Percentiles rank a stretch among this genome's conserved stretches.
Evolutionary conservation across 2,329 filamentous ascomycete species (phyloP).

Genomic region (Hymenoscyphus occultus): DNA sequence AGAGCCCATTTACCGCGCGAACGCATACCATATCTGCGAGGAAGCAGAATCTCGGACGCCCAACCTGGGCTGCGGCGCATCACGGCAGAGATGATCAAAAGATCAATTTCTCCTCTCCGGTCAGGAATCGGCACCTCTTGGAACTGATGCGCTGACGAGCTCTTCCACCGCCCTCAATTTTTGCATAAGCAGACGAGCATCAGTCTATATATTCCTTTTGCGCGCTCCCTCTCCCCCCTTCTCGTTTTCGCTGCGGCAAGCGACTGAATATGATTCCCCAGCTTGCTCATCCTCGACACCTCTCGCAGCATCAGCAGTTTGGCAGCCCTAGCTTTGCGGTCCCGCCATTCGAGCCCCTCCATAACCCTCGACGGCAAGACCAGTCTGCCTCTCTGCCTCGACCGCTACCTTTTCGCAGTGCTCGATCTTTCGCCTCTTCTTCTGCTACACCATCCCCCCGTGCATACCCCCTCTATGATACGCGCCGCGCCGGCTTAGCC

Average conservation of each 20-base stretch:
- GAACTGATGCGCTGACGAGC: constrained; percentile 26
- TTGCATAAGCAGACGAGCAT: constrained; percentile 19
- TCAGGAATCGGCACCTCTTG: constrained; percentile 37
- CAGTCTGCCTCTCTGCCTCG: constrained; percentile 24
- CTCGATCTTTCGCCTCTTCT: constrained; percentile 27
- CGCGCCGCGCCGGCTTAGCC: constrained; percentile 19
- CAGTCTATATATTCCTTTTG: constrained; percentile 20
- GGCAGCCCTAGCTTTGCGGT: constrained; percentile 28
- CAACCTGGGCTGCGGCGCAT: constrained; percentile 25
- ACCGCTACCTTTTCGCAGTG: constrained; percentile 31
- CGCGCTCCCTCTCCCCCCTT: background rate
- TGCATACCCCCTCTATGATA: constrained; percentile 29
- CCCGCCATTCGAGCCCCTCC: constrained; percentile 28
- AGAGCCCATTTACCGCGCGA: constrained; percentile 7
- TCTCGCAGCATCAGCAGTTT: constrained; percentile 27
- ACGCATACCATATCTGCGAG: background rate
- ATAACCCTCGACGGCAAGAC: constrained; percentile 24
- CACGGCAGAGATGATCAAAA: constrained; percentile 36
- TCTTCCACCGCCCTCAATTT: constrained; percentile 8
- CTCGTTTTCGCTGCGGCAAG: constrained; percentile 17
- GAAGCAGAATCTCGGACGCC: constrained; percentile 16
- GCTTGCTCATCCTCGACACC: constrained; percentile 41
- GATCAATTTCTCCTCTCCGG: constrained; percentile 33
- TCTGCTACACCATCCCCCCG: constrained; percentile 26
- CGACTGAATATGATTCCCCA: constrained; percentile 47